Percentiles rank a stretch among this genome's conserved stretches.
Conservation (phyloP, 768 basidiomycete genomes). For the Pholiota conissans region DNA sequence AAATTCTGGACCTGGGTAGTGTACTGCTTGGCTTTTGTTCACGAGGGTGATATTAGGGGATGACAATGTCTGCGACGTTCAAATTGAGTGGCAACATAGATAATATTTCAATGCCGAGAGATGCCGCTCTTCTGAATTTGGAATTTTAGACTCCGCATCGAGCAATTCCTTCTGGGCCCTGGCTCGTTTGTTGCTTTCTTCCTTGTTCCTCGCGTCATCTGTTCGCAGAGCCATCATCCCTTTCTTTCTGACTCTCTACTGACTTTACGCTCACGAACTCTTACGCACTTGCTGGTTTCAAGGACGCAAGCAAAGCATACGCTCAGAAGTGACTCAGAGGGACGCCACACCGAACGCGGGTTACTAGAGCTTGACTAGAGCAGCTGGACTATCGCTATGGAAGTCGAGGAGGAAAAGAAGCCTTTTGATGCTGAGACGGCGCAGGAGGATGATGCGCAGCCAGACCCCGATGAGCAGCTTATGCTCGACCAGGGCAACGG, state of each 20-base stretch:
- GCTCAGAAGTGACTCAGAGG: no score
- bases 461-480: constrained; percentile 82
- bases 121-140: background rate
- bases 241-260: background rate
- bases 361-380: no score
- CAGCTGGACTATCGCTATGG: constrained; percentile 5
- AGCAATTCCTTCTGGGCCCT: no score
- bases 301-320: no score
- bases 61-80: no score
- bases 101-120: no score
- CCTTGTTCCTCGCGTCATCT: background rate
- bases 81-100: no score
- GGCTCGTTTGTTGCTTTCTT: background rate
- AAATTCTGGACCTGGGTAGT: background rate
- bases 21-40: no score
- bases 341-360: background rate
- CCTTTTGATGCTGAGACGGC: constrained; percentile 57
- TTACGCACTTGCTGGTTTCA: background rate
- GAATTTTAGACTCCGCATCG: background rate
- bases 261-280: background rate
- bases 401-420: constrained; percentile 68
- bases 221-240: background rate
- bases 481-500: constrained; percentile 76
- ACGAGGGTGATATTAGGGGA: no score
- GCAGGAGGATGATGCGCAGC: constrained; percentile 63